Percentiles rank a stretch among this genome's conserved stretches.
phyloP scores from a whole-genome alignment of 805 yeast species.

The Ogataea ganodermae region DNA sequence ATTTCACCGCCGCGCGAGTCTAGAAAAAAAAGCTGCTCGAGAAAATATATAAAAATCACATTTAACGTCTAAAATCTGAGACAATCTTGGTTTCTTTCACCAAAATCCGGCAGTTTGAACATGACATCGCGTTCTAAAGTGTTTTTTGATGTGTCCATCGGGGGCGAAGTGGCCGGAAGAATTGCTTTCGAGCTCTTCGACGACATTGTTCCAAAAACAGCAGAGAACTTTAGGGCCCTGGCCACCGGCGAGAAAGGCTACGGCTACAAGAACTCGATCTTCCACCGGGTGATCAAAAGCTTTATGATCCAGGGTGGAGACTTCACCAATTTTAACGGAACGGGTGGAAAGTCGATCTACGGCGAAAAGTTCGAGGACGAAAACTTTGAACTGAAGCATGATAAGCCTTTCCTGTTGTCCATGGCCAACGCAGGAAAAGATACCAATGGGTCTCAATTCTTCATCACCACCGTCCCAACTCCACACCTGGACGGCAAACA shows the following conservation, averaged over 20 bases:
- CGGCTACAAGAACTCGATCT: conserved; percentile 81
- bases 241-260: conserved; percentile 87
- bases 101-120: too few relatives aligned
- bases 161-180: conserved; percentile 69
- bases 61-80: too few relatives aligned
- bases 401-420: conserved; percentile 81
- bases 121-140: conserved; percentile 49
- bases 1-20: conserved; percentile 4
- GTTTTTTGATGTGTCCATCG: conserved; percentile 78
- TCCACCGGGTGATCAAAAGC: conserved; percentile 86
- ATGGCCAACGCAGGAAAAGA: conserved; percentile 98
- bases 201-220: conserved; percentile 75
- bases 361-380: conserved; percentile 92
- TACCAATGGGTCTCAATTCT: conserved; percentile 95
- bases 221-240: conserved; percentile 85
- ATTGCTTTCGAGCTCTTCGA: conserved; percentile 68
- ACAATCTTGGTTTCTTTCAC: too few relatives aligned
- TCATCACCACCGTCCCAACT: conserved; percentile 88
- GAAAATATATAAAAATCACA: background rate
- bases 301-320: conserved; percentile 97
- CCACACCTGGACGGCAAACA: conserved; percentile 96
- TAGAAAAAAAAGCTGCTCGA: background rate
- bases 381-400: conserved; percentile 74
- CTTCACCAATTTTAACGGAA: conserved; percentile 70
- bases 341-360: conserved; percentile 82